A percentile compares a stretch with the other conserved stretches of the same genome.
phyloP scores from a whole-genome alignment of 2,329 filamentous ascomycete genomes.

The Passalora sequoiae region DNA sequence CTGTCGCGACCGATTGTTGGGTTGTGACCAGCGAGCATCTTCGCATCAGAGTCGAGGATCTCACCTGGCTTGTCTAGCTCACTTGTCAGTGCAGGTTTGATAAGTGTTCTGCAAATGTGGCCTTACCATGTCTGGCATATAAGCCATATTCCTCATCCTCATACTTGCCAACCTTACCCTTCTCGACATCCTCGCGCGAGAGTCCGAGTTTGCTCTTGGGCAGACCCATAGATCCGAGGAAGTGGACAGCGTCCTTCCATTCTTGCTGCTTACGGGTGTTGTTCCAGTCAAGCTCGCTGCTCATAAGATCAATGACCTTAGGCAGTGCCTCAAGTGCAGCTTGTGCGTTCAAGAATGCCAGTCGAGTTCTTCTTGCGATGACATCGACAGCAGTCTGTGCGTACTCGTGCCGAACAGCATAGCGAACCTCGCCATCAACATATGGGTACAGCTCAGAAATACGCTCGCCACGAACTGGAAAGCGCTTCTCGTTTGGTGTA shows the following conservation, averaged over 20 bases:
- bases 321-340: slow-evolving; percentile 83
- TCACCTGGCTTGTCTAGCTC: slow-evolving; percentile 20
- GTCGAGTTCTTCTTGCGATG: slow-evolving; percentile 72
- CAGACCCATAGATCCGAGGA: slow-evolving; percentile 58
- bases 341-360: slow-evolving; percentile 89
- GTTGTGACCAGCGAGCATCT: slow-evolving; percentile 14
- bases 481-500: slow-evolving; percentile 68
- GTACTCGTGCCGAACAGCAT: slow-evolving; percentile 83
- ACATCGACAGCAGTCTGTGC: slow-evolving; percentile 88
- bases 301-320: slow-evolving; percentile 83
- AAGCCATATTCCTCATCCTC: slow-evolving; percentile 46
- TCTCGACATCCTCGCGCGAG: slow-evolving; percentile 55
- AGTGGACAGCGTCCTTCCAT: slow-evolving; percentile 66
- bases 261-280: slow-evolving; percentile 66
- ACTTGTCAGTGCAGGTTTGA: not conserved
- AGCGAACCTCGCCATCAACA: slow-evolving; percentile 85
- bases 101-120: too few species aligned
- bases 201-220: slow-evolving; percentile 52
- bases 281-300: slow-evolving; percentile 75
- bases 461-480: slow-evolving; percentile 75
- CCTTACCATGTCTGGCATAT: slow-evolving; percentile 47
- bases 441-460: slow-evolving; percentile 81
- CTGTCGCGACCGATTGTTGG: slow-evolving; percentile 18
- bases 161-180: slow-evolving; percentile 47
- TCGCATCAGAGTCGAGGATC: slow-evolving; percentile 15